Base-by-base conservation (phyloP, 2,329 filamentous ascomycete species). In the Venturia oleaginea region DNA sequence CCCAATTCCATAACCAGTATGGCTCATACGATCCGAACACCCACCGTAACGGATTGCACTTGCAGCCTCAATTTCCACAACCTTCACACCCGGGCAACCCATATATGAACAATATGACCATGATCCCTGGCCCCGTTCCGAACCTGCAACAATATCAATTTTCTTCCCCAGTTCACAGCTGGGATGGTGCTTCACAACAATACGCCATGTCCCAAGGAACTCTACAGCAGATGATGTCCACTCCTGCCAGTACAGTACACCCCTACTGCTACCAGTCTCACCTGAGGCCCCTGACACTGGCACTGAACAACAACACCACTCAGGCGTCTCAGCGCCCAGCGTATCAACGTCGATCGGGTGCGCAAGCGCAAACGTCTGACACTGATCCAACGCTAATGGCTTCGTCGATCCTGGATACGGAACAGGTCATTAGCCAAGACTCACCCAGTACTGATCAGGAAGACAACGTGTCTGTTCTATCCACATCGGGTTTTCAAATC, bases 401-500 rank as follows among this genome's bases (percentile, higher is more conserved):
- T 11, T 2, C 30, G 19, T 15, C 30, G 1, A 15, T 3, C 10
- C 2, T 40, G 19, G 42, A 64, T 30, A 30, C 19, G 22, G 34
- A 34, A 17, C 13, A 59, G n/a, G 17, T 27, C 24, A 22, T 19
- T 15, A 46, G 55, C 40, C 27, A 48, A n/a, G 61, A 59, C 3
- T 61, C 66, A 3, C 63, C 67, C n/a, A 59, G 51, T 10, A 48
- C 63, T 3, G 51, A 57, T 57, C 51, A 57, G 10, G 42, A 64
- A 6, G 64, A 64, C 27, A 59, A 66, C 27, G 62, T 57, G 15
- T 68, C 70, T 2, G 75, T 71, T 2, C 68, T 77, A 0, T 77
- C 75, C 1, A 74, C 75, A 0, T 75, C 74, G 4, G 71, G 73
- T 0, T 77, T 72, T 65, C 72, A 75, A 63, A 74, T 73, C 71